A percentile compares a stretch with the other conserved stretches of the same genome.
phyloP scores from a whole-genome alignment of 2,329 filamentous ascomycete species.

The Scytalidium lignicola region DNA sequence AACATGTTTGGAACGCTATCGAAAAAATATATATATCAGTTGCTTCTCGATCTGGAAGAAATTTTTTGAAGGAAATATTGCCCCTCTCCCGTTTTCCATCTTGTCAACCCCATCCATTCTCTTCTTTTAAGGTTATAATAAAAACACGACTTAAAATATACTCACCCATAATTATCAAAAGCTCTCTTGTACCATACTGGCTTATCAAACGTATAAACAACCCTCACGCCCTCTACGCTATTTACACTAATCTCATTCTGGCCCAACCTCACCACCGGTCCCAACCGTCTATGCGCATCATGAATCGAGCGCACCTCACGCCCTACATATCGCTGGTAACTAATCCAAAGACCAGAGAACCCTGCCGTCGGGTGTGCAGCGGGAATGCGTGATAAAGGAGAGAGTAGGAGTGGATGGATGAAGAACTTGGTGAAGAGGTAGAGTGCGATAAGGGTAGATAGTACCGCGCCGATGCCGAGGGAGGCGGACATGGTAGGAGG shows the following conservation, averaged over 20 bases:
- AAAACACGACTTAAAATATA: too few relatives aligned
- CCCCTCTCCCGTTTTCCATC: too few relatives aligned
- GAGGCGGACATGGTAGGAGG: too few relatives aligned
- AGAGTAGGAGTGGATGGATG: slow-evolving; percentile 42
- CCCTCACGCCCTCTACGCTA: slow-evolving; percentile 58
- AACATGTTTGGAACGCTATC: slow-evolving; percentile 62
- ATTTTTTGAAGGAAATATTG: too few relatives aligned
- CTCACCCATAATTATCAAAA: slow-evolving; percentile 69
- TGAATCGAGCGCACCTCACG: slow-evolving; percentile 58
- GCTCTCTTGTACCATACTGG: slow-evolving; percentile 64
- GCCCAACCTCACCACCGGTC: slow-evolving; percentile 17
- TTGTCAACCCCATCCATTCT: too few relatives aligned
- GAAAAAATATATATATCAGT: not conserved
- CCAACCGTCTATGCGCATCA: slow-evolving; percentile 32
- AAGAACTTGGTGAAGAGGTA: slow-evolving; percentile 22
- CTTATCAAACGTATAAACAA: slow-evolving; percentile 73
- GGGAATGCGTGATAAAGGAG: slow-evolving; percentile 59
- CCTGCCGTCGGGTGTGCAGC: slow-evolving; percentile 60
- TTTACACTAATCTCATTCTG: slow-evolving; percentile 58
- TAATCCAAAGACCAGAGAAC: slow-evolving; percentile 60
- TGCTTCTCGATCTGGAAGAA: too few relatives aligned
- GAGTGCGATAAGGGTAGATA: too few relatives aligned
- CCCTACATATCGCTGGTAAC: slow-evolving; percentile 51
- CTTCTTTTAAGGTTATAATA: too few relatives aligned
- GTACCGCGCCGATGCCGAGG: too few relatives aligned